These are phyloP conservation scores for Salvia hispanica DNA, from an alignment of 257 asterid species.

Conservation along the genomic window DNA sequence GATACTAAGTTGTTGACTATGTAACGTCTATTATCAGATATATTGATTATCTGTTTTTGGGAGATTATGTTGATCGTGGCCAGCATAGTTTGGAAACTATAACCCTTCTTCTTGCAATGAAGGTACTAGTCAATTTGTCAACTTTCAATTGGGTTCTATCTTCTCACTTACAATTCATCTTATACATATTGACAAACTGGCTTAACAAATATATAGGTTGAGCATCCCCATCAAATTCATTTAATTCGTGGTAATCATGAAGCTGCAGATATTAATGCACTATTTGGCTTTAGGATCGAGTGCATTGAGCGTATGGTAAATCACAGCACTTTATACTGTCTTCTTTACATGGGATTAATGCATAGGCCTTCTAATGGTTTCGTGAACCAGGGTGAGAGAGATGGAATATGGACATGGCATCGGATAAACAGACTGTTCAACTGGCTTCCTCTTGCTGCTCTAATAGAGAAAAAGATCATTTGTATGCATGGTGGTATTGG, in stretches of 20 bases:
- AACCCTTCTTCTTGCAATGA: conserved; percentile 90
- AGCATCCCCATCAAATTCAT: conserved; percentile 84
- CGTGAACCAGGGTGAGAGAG: conserved; percentile 92
- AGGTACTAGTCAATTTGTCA: conserved; percentile 52
- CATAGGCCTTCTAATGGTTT: conserved; percentile 29
- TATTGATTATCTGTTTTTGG: conserved; percentile 96
- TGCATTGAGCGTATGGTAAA: conserved; percentile 98
- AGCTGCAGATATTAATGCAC: conserved; percentile 99
- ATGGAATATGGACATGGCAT: conserved; percentile 99
- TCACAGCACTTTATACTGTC: conserved; percentile 1
- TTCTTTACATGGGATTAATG: conserved; percentile 18
- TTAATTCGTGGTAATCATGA: conserved; percentile 98
- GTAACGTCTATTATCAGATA: conserved; percentile 66
- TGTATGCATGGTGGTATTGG: conserved; percentile 99
- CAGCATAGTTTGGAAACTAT: conserved; percentile 98
- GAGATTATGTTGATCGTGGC: conserved; percentile 99
- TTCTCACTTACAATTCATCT: not conserved
- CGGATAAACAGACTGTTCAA: conserved; percentile 91
- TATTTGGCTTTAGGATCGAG: conserved; percentile 97
- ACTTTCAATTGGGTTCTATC: conserved; percentile 2
- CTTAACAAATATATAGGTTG: conserved; percentile 59
- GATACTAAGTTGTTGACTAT: conserved; percentile 38
- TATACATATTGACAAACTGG: conserved; percentile 26
- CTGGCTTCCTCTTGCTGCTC: conserved; percentile 99
- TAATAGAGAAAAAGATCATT: conserved; percentile 91